Evolutionary conservation across 345 rosid species (phyloP).

Genomic region (Hibiscus mutabilis): DNA sequence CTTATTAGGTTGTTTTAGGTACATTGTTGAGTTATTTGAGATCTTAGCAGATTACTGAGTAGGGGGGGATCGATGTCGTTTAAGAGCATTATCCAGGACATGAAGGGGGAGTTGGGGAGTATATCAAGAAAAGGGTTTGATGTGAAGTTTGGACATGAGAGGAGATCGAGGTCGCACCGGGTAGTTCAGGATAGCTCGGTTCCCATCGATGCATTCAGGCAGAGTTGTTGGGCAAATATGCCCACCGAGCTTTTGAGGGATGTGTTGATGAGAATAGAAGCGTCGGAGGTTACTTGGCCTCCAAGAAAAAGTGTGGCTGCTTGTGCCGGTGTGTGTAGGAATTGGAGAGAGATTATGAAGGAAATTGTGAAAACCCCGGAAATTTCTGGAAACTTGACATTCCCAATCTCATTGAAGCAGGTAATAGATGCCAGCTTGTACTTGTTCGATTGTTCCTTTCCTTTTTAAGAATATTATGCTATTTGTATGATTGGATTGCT

Average conservation of each 20-base stretch:
- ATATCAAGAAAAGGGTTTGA: constrained; percentile 53
- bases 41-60: neutral
- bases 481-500: too few species aligned
- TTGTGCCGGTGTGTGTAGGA: constrained; percentile 84
- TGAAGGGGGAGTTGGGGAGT: constrained; percentile 72
- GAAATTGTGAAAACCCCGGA: constrained; percentile 73
- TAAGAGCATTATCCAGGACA: constrained; percentile 67
- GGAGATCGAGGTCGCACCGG: constrained; percentile 59
- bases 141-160: neutral
- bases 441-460: neutral
- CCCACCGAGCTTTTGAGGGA: constrained; percentile 86
- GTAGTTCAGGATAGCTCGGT: constrained; percentile 65
- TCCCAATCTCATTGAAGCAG: constrained; percentile 89
- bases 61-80: constrained; percentile 34
- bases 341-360: constrained; percentile 84
- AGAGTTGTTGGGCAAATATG: constrained; percentile 90
- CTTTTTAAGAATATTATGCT: neutral
- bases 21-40: constrained; percentile 1
- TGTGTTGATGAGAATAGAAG: constrained; percentile 70
- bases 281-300: constrained; percentile 67
- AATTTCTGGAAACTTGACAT: constrained; percentile 59
- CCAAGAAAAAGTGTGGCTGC: constrained; percentile 63
- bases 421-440: constrained; percentile 21
- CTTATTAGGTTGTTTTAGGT: constrained; percentile 5
- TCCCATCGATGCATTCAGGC: constrained; percentile 54